phyloP scores from a whole-genome alignment of 306 rosid species.

The Luffa acutangula region DNA sequence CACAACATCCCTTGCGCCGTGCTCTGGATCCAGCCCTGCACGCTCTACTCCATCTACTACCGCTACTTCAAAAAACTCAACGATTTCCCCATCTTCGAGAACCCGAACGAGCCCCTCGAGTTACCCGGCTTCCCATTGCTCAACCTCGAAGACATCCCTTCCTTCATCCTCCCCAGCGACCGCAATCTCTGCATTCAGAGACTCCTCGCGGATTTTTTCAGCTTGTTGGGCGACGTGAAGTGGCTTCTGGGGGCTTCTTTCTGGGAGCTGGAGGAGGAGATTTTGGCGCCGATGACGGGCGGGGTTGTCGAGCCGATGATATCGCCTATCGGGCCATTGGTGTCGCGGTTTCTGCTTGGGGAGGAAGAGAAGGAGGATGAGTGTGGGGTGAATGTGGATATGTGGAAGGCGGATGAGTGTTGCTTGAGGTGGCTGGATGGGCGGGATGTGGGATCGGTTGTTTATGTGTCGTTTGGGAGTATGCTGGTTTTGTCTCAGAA shows the following conservation, averaged over 20 bases:
- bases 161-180: constrained; percentile 31
- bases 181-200: constrained; percentile 1
- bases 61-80: constrained; percentile 16
- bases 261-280: constrained; percentile 38
- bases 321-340: constrained; percentile 36
- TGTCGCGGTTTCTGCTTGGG: constrained; percentile 37
- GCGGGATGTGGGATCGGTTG: constrained; percentile 20
- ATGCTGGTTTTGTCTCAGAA: constrained; percentile 18
- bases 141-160: constrained; percentile 34
- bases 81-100: constrained; percentile 15
- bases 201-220: background rate
- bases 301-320: constrained; percentile 5
- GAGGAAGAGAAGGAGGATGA: constrained; percentile 18
- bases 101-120: constrained; percentile 5
- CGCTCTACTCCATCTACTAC: constrained; percentile 33
- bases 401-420: constrained; percentile 39
- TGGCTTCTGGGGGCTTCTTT: constrained; percentile 46
- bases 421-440: constrained; percentile 40
- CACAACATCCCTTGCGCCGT: constrained; percentile 33
- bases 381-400: constrained; percentile 16
- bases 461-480: constrained; percentile 52
- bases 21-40: constrained; percentile 54
- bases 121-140: constrained; percentile 39
- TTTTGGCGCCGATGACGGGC: constrained; percentile 27
- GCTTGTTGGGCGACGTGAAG: constrained; percentile 20